Percentiles rank a stretch among this genome's conserved stretches.
These are phyloP conservation scores for Blastocystis sp. DNA, from an alignment of 352 stramenopile species.

Conservation along the genomic window DNA sequence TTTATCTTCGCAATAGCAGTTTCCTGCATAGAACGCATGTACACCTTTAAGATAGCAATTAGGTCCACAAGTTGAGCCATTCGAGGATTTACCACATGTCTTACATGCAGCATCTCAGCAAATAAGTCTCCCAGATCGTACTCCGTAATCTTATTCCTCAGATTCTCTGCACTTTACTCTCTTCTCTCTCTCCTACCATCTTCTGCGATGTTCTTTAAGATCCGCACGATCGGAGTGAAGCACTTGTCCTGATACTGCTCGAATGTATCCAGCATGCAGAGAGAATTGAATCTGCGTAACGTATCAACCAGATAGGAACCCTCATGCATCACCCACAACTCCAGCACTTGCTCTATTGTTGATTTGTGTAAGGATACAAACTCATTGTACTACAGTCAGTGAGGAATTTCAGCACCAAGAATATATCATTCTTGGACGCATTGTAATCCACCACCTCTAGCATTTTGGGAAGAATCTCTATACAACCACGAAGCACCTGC, in stretches of 20 bases:
- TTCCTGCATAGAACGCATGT: background rate
- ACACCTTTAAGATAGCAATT: background rate
- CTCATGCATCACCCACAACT: background rate
- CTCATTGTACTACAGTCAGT: conserved; percentile 18
- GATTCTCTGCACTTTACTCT: background rate
- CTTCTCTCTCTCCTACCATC: background rate
- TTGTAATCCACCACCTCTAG: background rate
- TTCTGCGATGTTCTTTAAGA: background rate
- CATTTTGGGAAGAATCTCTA: background rate
- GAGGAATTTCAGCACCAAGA: conserved; percentile 18
- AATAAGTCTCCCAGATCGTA: background rate
- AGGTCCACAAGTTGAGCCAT: background rate
- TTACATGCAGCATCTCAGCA: background rate
- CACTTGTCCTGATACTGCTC: background rate
- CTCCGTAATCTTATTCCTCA: background rate
- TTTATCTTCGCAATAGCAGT: background rate
- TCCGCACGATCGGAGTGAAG: background rate
- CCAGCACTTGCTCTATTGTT: background rate
- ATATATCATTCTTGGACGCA: background rate
- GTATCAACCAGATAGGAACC: background rate
- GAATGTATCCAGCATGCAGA: background rate
- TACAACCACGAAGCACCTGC: background rate
- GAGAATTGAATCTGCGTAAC: background rate
- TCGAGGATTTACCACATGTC: background rate
- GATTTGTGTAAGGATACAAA: background rate